These are phyloP conservation scores for Furcasterigmium furcatum DNA, from an alignment of 2,329 filamentous ascomycete species.

Conservation along the genomic window DNA sequence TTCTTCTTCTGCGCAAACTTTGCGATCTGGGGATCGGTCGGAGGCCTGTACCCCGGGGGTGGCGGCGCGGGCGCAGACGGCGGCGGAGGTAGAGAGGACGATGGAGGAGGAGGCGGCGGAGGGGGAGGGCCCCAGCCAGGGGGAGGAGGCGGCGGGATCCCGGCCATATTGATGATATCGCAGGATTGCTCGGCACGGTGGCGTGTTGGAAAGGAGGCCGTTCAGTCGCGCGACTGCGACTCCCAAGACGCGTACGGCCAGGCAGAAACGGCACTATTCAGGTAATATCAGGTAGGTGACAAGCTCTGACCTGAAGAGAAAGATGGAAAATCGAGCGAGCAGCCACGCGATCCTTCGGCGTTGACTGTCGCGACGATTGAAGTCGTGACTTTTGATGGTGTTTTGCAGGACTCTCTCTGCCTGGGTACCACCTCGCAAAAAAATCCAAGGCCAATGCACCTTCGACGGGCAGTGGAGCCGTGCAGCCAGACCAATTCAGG, in stretches of 20 bases:
- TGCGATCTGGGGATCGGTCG: slow-evolving; percentile 77
- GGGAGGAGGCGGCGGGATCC: slow-evolving; percentile 51
- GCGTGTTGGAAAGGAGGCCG: slow-evolving; percentile 8
- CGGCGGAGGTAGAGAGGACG: slow-evolving; percentile 54
- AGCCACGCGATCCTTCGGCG: slow-evolving; percentile 1
- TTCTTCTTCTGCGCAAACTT: slow-evolving; percentile 99
- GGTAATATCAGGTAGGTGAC: background rate
- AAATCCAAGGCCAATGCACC: background rate
- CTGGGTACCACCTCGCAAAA: background rate
- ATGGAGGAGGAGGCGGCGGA: slow-evolving; percentile 50
- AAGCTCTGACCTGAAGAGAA: background rate
- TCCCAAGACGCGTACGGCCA: slow-evolving; percentile 9
- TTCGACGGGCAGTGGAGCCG: background rate
- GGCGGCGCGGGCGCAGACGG: slow-evolving; percentile 65
- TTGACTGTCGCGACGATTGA: slow-evolving; percentile 2
- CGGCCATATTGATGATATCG: slow-evolving; percentile 39
- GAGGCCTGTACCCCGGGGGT: slow-evolving; percentile 80
- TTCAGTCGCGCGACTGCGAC: slow-evolving; percentile 13
- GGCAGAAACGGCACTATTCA: background rate
- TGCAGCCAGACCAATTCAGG: background rate
- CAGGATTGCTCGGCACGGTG: slow-evolving; percentile 6
- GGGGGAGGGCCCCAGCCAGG: slow-evolving; percentile 52
- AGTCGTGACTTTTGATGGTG: background rate
- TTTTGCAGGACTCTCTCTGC: background rate
- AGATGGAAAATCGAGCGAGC: background rate